Conservation (phyloP, 805 yeast genomes). For the Komagataella populi region DNA sequence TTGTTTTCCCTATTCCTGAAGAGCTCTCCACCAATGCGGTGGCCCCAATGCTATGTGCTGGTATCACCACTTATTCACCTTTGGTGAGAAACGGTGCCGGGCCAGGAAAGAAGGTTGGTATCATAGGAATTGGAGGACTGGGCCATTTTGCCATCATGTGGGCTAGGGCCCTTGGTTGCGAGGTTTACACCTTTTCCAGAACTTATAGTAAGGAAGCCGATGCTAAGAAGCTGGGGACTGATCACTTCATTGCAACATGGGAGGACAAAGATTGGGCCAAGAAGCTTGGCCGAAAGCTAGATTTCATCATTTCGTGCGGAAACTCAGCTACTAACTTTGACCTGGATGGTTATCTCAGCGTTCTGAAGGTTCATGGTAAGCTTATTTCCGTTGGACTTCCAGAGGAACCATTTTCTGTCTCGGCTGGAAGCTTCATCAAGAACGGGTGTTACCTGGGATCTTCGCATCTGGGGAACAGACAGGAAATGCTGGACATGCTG, state of each 20-base stretch:
- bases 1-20: slow-evolving; percentile 53
- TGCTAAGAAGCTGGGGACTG: slow-evolving; percentile 42
- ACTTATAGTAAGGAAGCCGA: slow-evolving; percentile 33
- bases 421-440: slow-evolving; percentile 25
- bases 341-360: slow-evolving; percentile 29
- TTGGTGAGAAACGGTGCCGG: slow-evolving; percentile 29
- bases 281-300: slow-evolving; percentile 21
- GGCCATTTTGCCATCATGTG: slow-evolving; percentile 52
- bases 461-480: slow-evolving; percentile 47
- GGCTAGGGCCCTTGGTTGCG: slow-evolving; percentile 51
- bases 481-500: slow-evolving; percentile 55
- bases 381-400: slow-evolving; percentile 63
- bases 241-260: slow-evolving; percentile 35
- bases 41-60: slow-evolving; percentile 72
- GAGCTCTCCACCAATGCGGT: slow-evolving; percentile 34
- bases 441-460: slow-evolving; percentile 40
- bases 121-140: slow-evolving; percentile 55
- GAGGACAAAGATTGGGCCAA: slow-evolving; percentile 21
- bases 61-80: slow-evolving; percentile 62
- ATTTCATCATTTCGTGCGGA: slow-evolving; percentile 40
- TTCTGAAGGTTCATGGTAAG: slow-evolving; percentile 43
- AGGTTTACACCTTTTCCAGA: slow-evolving; percentile 45
- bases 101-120: slow-evolving; percentile 34
- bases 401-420: slow-evolving; percentile 26
- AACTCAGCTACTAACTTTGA: slow-evolving; percentile 36